Base-by-base conservation (phyloP, 768 basidiomycete genomes). In the Lactifluus hygrophoroides region DNA sequence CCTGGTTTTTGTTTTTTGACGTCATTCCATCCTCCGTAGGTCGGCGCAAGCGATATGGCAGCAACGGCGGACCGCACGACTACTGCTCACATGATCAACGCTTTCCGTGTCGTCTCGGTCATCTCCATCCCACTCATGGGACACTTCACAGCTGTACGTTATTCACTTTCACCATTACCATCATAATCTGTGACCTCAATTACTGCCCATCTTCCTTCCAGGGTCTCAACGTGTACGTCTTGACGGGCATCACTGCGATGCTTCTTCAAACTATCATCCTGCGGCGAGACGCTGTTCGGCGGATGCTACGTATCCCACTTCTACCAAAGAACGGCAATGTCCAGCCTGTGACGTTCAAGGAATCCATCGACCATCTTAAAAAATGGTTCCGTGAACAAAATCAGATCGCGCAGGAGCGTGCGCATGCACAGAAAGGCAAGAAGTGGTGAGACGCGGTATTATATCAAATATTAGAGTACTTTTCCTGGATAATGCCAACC, bases 131-230 rank as follows among this genome's bases (percentile, higher is more conserved):
- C 79, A 47, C 70, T 84, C 65, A 76, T 84, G 72, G 72, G 73
- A 16, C 72, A 71, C 53, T 80, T 94, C 68, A 84, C 90, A 28
- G 73, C 81, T 2, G 92, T 90, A 70, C 66, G 86, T 74, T 10
- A 11, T 43, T 42, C 32, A 5, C 21, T 38, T 53, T n/a, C 27
- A 44, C 43, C 19, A 19, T n/a, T 30, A 44, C 43, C 19, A 19
- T 34, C 13, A 42, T 37, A 16, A 13, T 13, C 44, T 5, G 19
- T 52, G 17, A 46, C 19, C 44, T 32, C 28, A 47, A 19, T 45
- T n/a, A 42, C 42, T 8, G 37, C 16, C 30, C 52, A 35, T 19
- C 23, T 10, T 59, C 16, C 21, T 3, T 40, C 5, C 51, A 86
- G 83, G 85, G 81, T 13, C 65, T 85, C 45, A 74, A 81, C 60